Conservation (phyloP, 768 basidiomycete genomes). For the Amanita rimosa region DNA sequence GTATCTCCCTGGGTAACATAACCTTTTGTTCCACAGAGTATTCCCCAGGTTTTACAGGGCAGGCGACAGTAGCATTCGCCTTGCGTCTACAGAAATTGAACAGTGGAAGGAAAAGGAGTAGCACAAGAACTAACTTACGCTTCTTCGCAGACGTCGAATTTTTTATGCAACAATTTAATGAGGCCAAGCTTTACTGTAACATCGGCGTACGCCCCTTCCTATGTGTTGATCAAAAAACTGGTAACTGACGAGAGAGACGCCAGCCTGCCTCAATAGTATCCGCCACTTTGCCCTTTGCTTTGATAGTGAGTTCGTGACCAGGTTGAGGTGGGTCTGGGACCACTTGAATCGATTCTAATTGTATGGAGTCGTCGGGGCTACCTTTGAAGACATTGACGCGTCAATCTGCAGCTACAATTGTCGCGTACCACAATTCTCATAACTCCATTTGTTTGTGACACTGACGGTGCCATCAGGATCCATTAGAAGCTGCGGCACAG, state of each 20-base stretch:
- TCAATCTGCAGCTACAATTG: not conserved
- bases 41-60: constrained; percentile 66
- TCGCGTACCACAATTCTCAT: constrained; percentile 61
- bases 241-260: not conserved
- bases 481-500: constrained; percentile 15
- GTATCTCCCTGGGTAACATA: constrained; percentile 84
- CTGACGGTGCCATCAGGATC: constrained; percentile 16
- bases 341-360: constrained; percentile 61
- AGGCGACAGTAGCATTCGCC: constrained; percentile 67
- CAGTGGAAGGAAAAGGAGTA: not conserved
- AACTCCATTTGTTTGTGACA: constrained; percentile 48
- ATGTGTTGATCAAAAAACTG: constrained; percentile 1
- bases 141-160: constrained; percentile 86
- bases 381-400: constrained; percentile 26
- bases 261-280: constrained; percentile 52
- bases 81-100: constrained; percentile 42
- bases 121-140: constrained; percentile 49
- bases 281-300: constrained; percentile 48
- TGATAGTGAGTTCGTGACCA: constrained; percentile 82
- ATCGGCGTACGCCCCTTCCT: constrained; percentile 90
- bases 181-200: constrained; percentile 90
- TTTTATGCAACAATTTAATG: constrained; percentile 76
- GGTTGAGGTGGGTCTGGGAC: constrained; percentile 85
- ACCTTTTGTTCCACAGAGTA: constrained; percentile 80
- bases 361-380: constrained; percentile 29